Evolutionary conservation across 1,284 basidiomycete species (phyloP).

Genomic region (Ganoderma multipileum): DNA sequence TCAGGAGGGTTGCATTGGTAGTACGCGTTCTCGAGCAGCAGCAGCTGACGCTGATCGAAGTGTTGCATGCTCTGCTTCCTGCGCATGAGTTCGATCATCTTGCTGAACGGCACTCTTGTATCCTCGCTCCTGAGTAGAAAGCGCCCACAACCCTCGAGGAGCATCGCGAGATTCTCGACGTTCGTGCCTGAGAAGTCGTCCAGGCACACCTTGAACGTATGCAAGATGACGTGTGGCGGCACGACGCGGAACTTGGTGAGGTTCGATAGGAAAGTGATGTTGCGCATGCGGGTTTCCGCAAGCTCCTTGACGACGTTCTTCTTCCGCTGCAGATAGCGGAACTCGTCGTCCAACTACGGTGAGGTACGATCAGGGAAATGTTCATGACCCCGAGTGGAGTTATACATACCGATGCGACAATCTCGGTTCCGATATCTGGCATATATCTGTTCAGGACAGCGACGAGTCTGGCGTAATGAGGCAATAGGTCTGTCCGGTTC

Average conservation of each 20-base stretch:
- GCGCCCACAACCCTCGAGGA: slow-evolving; percentile 94
- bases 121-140: slow-evolving; percentile 90
- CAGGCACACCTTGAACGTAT: slow-evolving; percentile 96
- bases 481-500: slow-evolving; percentile 89
- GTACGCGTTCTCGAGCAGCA: slow-evolving; percentile 97
- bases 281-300: slow-evolving; percentile 85
- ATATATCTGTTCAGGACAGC: slow-evolving; percentile 92
- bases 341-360: slow-evolving; percentile 91
- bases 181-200: slow-evolving; percentile 95
- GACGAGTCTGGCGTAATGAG: slow-evolving; percentile 91
- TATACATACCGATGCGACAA: slow-evolving; percentile 76
- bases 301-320: slow-evolving; percentile 92
- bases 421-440: slow-evolving; percentile 89
- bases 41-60: slow-evolving; percentile 88
- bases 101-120: slow-evolving; percentile 84
- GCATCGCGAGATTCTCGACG: slow-evolving; percentile 91
- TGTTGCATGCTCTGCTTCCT: slow-evolving; percentile 94
- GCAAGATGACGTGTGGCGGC: slow-evolving; percentile 90
- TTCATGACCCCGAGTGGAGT: not conserved
- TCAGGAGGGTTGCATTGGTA: slow-evolving; percentile 99
- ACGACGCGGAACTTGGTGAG: slow-evolving; percentile 97
- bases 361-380: not conserved
- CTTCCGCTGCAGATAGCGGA: slow-evolving; percentile 95
- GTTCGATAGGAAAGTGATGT: slow-evolving; percentile 88
- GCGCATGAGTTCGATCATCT: slow-evolving; percentile 93